These are phyloP conservation scores for Lagenidium giganteum DNA, from an alignment of 352 stramenopile genomes.

Conservation along the genomic window DNA sequence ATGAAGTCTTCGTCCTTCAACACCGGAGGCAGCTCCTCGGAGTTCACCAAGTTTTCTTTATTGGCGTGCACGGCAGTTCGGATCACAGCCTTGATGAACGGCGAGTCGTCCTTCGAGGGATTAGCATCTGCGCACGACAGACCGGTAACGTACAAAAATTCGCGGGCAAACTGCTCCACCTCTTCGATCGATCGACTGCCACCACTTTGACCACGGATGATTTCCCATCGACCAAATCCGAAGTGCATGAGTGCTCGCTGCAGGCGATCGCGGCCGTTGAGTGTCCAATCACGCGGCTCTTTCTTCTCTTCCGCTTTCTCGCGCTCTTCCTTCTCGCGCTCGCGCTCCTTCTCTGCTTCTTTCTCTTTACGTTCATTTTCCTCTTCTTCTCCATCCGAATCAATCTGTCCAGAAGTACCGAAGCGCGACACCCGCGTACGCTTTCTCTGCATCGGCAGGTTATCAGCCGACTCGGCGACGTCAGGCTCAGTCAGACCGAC, in stretches of 20 bases:
- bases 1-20: slow-evolving; percentile 78
- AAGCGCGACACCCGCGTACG: slow-evolving; percentile 69
- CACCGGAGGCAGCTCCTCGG: slow-evolving; percentile 52
- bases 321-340: slow-evolving; percentile 28
- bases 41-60: slow-evolving; percentile 50
- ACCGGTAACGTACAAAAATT: slow-evolving; percentile 70
- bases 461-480: slow-evolving; percentile 31
- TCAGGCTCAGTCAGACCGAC: slow-evolving; percentile 70
- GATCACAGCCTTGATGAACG: slow-evolving; percentile 66
- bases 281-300: slow-evolving; percentile 61
- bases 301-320: slow-evolving; percentile 52
- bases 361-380: slow-evolving; percentile 46
- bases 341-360: slow-evolving; percentile 35
- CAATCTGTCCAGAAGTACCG: slow-evolving; percentile 36
- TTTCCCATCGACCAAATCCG: slow-evolving; percentile 69
- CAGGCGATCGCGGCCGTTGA: slow-evolving; percentile 68
- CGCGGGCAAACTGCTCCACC: slow-evolving; percentile 63
- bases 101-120: slow-evolving; percentile 59
- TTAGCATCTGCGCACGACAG: slow-evolving; percentile 34
- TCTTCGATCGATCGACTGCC: slow-evolving; percentile 66
- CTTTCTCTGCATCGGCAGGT: slow-evolving; percentile 64
- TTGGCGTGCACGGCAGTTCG: slow-evolving; percentile 41
- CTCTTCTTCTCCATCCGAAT: slow-evolving; percentile 59
- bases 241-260: slow-evolving; percentile 78
- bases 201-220: slow-evolving; percentile 71